Evolutionary conservation across 2,329 filamentous ascomycete genomes (phyloP).

Genomic region (Penicillium sp.): DNA sequence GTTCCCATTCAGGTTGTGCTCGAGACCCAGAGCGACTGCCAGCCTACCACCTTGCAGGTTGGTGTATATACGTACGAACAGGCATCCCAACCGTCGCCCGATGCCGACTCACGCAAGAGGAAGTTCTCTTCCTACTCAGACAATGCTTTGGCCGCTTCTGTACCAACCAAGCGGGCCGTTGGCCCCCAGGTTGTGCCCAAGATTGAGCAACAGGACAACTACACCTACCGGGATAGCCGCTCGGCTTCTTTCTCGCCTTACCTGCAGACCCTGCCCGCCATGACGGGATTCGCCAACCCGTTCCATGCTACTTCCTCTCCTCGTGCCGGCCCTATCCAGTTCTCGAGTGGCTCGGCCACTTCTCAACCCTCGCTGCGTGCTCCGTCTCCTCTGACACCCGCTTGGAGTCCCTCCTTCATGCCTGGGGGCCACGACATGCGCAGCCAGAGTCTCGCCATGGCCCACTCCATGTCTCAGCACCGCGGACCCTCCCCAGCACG

Average conservation of each 20-base stretch:
- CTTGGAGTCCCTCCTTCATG: slow-evolving; percentile 53
- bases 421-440: slow-evolving; percentile 48
- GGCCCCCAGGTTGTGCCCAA: slow-evolving; percentile 50
- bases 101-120: slow-evolving; percentile 56
- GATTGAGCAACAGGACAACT: slow-evolving; percentile 54
- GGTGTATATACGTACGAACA: slow-evolving; percentile 65
- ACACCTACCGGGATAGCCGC: slow-evolving; percentile 57
- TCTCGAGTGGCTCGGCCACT: slow-evolving; percentile 41
- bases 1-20: slow-evolving; percentile 63
- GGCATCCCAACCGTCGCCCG: slow-evolving; percentile 41
- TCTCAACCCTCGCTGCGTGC: slow-evolving; percentile 50
- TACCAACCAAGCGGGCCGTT: slow-evolving; percentile 50
- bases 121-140: slow-evolving; percentile 57
- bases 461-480: slow-evolving; percentile 38
- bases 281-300: slow-evolving; percentile 43
- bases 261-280: slow-evolving; percentile 51
- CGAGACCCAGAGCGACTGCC: slow-evolving; percentile 58
- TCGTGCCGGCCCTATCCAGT: slow-evolving; percentile 45
- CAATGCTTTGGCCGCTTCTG: slow-evolving; percentile 46
- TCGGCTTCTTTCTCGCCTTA: slow-evolving; percentile 54
- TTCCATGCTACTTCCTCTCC: slow-evolving; percentile 44
- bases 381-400: slow-evolving; percentile 51
- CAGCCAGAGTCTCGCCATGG: slow-evolving; percentile 46
- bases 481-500: slow-evolving; percentile 50
- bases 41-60: slow-evolving; percentile 56